A percentile compares a stretch with the other conserved stretches of the same genome.
Conservation (phyloP, 192 early-diverging fungal genomes). For the Podila clonocystis region DNA sequence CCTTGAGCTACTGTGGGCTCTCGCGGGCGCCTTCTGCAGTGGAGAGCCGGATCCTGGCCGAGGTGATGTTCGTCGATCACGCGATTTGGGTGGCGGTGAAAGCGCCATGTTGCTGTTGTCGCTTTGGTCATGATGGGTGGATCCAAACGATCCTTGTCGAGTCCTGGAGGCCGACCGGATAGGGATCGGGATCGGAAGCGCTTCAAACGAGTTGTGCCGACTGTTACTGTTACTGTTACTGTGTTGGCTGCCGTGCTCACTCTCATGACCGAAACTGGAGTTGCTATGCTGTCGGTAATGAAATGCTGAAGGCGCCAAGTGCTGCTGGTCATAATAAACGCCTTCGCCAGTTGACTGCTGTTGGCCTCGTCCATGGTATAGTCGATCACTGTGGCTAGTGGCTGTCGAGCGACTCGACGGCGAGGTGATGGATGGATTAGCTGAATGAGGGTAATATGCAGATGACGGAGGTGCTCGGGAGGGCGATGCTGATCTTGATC, state of each 20-base stretch:
- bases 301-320: background rate
- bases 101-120: background rate
- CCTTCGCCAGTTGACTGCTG: background rate
- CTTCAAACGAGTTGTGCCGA: constrained; percentile 2
- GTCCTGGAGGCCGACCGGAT: background rate
- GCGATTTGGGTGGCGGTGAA: constrained; percentile 17
- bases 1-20: constrained; percentile 23
- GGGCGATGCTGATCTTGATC: constrained; percentile 34
- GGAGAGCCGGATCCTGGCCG: constrained; percentile 26
- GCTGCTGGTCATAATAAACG: background rate
- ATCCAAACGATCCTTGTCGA: constrained; percentile 2
- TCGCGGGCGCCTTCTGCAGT: constrained; percentile 5
- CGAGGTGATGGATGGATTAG: constrained; percentile 44
- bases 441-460: constrained; percentile 17
- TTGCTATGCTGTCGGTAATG: constrained; percentile 12
- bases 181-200: background rate
- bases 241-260: background rate
- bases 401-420: constrained; percentile 9
- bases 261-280: background rate
- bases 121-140: background rate
- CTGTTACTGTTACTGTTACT: background rate
- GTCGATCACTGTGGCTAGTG: constrained; percentile 21
- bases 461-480: constrained; percentile 11
- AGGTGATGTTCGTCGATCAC: background rate
- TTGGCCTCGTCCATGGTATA: constrained; percentile 36